Percentiles rank a stretch among this genome's conserved stretches.
These are phyloP conservation scores for Mrakia blollopis DNA, from an alignment of 768 basidiomycete genomes.

Conservation along the genomic window DNA sequence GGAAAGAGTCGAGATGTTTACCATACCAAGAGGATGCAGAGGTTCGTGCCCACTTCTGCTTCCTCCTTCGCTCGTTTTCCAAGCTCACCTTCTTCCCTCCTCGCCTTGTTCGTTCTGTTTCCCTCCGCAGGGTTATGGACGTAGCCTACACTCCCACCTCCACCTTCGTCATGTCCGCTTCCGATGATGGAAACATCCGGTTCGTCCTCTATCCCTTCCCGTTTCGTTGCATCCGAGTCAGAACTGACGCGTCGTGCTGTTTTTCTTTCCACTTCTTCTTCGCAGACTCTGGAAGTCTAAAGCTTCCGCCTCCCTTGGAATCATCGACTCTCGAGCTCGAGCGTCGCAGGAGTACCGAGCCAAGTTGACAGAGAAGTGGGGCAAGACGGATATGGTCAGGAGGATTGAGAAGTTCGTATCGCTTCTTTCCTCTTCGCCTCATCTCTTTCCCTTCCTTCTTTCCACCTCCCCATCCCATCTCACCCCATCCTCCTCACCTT, in stretches of 20 bases:
- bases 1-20: constrained; percentile 83
- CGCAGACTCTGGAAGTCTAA: constrained; percentile 83
- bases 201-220: constrained; percentile 17
- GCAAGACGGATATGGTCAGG: constrained; percentile 71
- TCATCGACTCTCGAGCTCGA: constrained; percentile 81
- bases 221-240: neutral
- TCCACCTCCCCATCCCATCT: neutral
- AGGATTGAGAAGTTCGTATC: constrained; percentile 68
- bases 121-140: constrained; percentile 65
- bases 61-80: neutral
- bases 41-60: constrained; percentile 50
- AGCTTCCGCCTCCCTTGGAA: constrained; percentile 84
- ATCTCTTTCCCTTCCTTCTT: neutral
- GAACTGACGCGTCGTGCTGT: neutral
- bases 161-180: constrained; percentile 82
- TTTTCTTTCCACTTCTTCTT: neutral
- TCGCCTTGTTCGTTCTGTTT: neutral
- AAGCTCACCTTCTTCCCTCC: neutral
- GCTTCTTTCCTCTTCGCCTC: neutral
- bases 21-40: constrained; percentile 98
- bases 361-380: constrained; percentile 82
- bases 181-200: constrained; percentile 90
- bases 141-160: constrained; percentile 84
- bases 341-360: constrained; percentile 90
- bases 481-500: neutral